Evolutionary conservation across 2,329 filamentous ascomycete species (phyloP), one percentile per base, ranked within the genome.

Genomic region (Fusarium liriodendri): DNA sequence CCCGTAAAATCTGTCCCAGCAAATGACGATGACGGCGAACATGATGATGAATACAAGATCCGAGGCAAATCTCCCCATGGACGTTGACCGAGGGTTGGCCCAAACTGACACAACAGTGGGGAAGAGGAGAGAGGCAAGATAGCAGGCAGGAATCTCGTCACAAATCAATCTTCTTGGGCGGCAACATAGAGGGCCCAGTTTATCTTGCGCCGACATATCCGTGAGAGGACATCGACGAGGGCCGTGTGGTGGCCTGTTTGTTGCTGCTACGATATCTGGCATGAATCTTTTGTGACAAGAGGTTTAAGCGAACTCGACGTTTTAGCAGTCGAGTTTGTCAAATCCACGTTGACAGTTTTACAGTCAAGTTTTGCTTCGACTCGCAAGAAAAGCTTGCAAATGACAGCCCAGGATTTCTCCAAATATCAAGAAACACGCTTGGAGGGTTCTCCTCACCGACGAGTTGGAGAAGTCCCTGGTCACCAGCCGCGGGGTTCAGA

Each of bases 381-480:
- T 40, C 18, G 25, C 45, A 50, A 52, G 14, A 65, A 52, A 37
- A 25, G 42, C 64, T 52, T 63, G 37, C 57, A 60, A 57, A 69
- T 72, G 58, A 40, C 45, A 60, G 65, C 72, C 72, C 64, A 74
- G 71, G 20, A 8, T 25, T 72, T 74, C 76, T 69, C 76, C 72
- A 73, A 77, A 64, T 54, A 18, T 8, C 62, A 32, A 10, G 18
- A 29, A 20, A 5, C 37, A 29, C 16, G 35, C 22, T 40, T 59
- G 61, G 47, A 64, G 62, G 69, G 47, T 74, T 75, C 72, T 75
- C 72, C 72, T 74, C 72, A 74, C 45, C 2, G 47, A 16, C 29
- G 22, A 72, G 57, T 78, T 78, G 76, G 76, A 78, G 76, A 77
- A 67, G 22, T 18, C 57, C 22, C 37, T 63, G 33, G 40, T 60